phyloP scores from a whole-genome alignment of 352 stramenopile genomes.

The Aphanomyces cochlioides region DNA sequence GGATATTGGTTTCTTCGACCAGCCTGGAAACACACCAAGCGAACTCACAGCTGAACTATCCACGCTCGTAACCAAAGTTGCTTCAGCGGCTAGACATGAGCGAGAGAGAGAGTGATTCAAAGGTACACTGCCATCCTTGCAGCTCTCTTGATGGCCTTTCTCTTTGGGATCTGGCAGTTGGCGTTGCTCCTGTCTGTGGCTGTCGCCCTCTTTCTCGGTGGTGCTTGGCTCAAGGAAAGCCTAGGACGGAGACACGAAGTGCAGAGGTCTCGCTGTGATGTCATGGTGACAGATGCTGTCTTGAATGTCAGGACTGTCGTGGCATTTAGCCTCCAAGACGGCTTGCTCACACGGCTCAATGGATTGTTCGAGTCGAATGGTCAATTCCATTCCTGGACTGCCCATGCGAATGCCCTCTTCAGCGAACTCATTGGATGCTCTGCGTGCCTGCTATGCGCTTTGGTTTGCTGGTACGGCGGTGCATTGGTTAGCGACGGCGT shows the following conservation, averaged over 20 bases:
- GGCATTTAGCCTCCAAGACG: slow-evolving; percentile 32
- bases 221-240: slow-evolving; percentile 37
- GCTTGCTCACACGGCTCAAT: slow-evolving; percentile 33
- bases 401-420: slow-evolving; percentile 42
- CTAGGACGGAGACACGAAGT: slow-evolving; percentile 20
- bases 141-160: slow-evolving; percentile 63
- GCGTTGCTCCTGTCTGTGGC: slow-evolving; percentile 60
- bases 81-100: slow-evolving; percentile 43
- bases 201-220: slow-evolving; percentile 56
- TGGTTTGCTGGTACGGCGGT: slow-evolving; percentile 60
- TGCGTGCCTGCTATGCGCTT: slow-evolving; percentile 44
- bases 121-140: slow-evolving; percentile 47
- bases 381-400: slow-evolving; percentile 35
- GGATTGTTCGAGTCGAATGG: slow-evolving; percentile 35
- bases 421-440: slow-evolving; percentile 74
- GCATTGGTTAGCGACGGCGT: slow-evolving; percentile 40
- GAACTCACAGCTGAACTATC: slow-evolving; percentile 43
- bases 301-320: slow-evolving; percentile 36
- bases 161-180: slow-evolving; percentile 60
- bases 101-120: slow-evolving; percentile 46
- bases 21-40: slow-evolving; percentile 35
- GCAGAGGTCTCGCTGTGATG: slow-evolving; percentile 20
- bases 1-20: slow-evolving; percentile 52
- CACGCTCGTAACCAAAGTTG: slow-evolving; percentile 48
- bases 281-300: slow-evolving; percentile 35